Base-by-base conservation (phyloP, 140 eudicot genomes). In the Anethum foeniculum region DNA sequence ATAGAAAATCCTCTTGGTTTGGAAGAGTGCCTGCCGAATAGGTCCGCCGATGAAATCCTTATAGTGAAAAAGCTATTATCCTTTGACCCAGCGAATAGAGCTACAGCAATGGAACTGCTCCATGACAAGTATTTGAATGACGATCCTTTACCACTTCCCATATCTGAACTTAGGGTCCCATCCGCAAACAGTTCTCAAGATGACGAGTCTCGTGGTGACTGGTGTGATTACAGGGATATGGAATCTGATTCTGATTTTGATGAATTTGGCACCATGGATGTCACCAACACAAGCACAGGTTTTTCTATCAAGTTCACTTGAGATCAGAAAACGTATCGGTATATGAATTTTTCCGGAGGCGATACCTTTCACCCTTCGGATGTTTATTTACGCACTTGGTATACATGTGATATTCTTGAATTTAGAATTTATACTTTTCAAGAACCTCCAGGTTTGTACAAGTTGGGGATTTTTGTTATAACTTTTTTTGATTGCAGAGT, bases 81-180 rank as follows among this genome's bases (percentile, higher is more conserved):
- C 85, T 91, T 84, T 56, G 91, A 92, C 76, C 99, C 99, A 12
- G 82, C 87, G 2, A 84, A 90, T 69, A 87, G 99, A 84, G 97
- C 99, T 71, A 91, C 95, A 13, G 97, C 97, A 2, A 89, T 92
- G 93, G 99, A 95, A 80, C 87, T 95, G 86, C 96, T 95, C 34
- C 93, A 87, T 39, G 99, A 95, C 39, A 92, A 85, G 90, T 95
- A 95, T 88, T 77, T 95, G 38, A 90, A 85, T 51, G 99, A 95
- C 77, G 97, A 92, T 27, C 99, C 99, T 64, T 41, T 81, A n/a
- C 99, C 99, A 1, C 87, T 90, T 78, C 89, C 91, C 14, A 68
- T 89, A 16, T 81, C 92, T 38, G 86, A 92, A 76, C 82, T 95
- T 77, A 84, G 96, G 84, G 85, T 95, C 39, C 97, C 97, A 6